Evolutionary conservation across 495 filamentous ascomycete species (phyloP).

Genomic region (Aspergillus bridgeri): DNA sequence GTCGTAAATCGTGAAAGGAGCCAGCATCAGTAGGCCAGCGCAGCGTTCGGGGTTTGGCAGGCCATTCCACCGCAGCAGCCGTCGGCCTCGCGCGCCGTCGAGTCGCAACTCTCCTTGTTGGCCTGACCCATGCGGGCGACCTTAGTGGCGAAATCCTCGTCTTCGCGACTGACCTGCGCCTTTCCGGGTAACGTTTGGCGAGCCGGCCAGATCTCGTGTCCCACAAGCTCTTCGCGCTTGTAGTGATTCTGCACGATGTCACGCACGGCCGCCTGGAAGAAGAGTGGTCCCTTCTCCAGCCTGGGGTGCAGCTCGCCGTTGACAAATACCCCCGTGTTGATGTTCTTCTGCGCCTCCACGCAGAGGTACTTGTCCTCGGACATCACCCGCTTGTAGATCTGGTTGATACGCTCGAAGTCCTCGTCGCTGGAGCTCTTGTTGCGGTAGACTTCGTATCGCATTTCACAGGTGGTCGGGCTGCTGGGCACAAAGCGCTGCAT

Average conservation of each 20-base stretch:
- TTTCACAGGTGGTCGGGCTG: constrained; percentile 29
- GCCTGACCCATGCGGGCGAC: constrained; percentile 17
- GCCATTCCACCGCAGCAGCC: constrained; percentile 25
- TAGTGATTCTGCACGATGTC: constrained; percentile 38
- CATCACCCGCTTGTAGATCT: constrained; percentile 43
- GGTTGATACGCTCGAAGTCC: constrained; percentile 39
- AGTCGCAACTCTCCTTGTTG: background rate
- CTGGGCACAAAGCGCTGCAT: constrained; percentile 46
- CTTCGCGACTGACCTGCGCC: constrained; percentile 30
- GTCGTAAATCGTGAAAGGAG: background rate
- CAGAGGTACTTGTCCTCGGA: constrained; percentile 47
- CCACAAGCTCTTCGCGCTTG: constrained; percentile 36
- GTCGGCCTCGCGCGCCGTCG: background rate
- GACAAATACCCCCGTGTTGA: constrained; percentile 40
- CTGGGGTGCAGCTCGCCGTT: constrained; percentile 45
- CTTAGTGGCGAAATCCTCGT: constrained; percentile 39
- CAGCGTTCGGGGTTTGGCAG: constrained; percentile 8
- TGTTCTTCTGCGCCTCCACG: constrained; percentile 38
- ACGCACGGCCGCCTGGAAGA: constrained; percentile 44
- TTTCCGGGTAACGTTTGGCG: constrained; percentile 32
- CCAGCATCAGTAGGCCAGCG: background rate
- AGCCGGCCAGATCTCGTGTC: constrained; percentile 48
- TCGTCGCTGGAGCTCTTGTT: constrained; percentile 41
- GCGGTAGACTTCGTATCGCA: constrained; percentile 49
- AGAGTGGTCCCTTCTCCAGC: constrained; percentile 43